Conservation (phyloP, 345 rosid species). For the Eucalyptus regnans region DNA sequence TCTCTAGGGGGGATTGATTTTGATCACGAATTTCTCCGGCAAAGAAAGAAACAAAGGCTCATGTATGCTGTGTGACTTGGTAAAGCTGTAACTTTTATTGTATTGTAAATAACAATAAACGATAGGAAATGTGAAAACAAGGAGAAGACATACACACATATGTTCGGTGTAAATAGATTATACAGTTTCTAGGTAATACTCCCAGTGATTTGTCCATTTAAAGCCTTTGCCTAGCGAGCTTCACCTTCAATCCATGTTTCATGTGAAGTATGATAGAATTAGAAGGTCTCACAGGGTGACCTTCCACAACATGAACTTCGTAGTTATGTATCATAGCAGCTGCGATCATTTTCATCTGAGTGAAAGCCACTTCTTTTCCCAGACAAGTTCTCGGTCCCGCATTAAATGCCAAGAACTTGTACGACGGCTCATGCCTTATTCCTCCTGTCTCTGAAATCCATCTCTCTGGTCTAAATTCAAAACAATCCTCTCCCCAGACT, state of each 20-base stretch:
- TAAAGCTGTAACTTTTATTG: not conserved
- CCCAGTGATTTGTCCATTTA: not conserved
- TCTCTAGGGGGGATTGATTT: not conserved
- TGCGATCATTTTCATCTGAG: slow-evolving; percentile 33
- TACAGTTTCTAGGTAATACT: not conserved
- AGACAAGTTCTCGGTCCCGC: slow-evolving; percentile 60
- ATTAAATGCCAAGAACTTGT: slow-evolving; percentile 48
- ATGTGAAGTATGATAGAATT: slow-evolving; percentile 30
- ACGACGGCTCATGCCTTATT: slow-evolving; percentile 28
- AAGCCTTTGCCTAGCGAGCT: slow-evolving; percentile 2
- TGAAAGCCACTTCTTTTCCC: slow-evolving; percentile 48
- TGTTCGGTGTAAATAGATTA: not conserved
- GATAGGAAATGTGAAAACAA: not conserved
- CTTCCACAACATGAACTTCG: slow-evolving; percentile 23
- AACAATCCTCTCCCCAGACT: slow-evolving; percentile 25
- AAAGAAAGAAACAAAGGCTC: not conserved
- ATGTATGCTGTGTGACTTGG: not conserved
- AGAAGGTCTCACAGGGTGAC: slow-evolving; percentile 9
- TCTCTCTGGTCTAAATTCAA: slow-evolving; percentile 26
- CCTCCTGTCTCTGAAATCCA: slow-evolving; percentile 17
- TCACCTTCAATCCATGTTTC: slow-evolving; percentile 35
- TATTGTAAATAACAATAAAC: not conserved
- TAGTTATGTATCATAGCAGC: slow-evolving; percentile 33
- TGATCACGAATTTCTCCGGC: not conserved
- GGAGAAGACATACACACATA: not conserved